These are phyloP conservation scores for Bigelowiella natans DNA, from an alignment of 78 protist genomes.

Conservation along the genomic window DNA sequence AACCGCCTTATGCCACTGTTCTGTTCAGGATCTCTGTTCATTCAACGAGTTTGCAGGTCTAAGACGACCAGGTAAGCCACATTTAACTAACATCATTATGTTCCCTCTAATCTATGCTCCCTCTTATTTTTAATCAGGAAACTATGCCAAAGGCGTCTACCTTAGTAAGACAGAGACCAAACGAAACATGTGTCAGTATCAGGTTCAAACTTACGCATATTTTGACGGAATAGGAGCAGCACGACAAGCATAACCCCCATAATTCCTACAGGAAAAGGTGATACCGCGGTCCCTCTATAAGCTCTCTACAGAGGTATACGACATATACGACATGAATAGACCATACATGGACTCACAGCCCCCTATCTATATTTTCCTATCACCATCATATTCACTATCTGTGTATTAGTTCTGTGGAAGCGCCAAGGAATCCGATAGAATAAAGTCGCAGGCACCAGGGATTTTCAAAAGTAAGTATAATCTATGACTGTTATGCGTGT, in stretches of 20 bases:
- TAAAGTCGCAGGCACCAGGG: neutral
- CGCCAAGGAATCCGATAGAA: neutral
- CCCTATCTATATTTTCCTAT: too few species aligned
- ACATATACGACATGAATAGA: too few species aligned
- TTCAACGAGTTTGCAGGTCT: too few species aligned
- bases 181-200: neutral
- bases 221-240: neutral
- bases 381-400: neutral
- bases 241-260: neutral
- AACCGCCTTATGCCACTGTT: too few species aligned
- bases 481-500: too few species aligned
- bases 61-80: too few species aligned
- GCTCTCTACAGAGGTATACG: neutral
- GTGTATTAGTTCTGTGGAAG: neutral
- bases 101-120: too few species aligned
- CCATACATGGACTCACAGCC: too few species aligned
- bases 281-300: neutral
- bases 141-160: neutral
- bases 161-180: neutral
- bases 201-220: neutral
- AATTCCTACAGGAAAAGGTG: neutral
- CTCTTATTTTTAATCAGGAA: too few species aligned
- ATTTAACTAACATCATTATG: too few species aligned
- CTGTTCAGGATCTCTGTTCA: too few species aligned
- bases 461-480: neutral